Conservation (phyloP, 345 rosid species). For the Balakata baccata region DNA sequence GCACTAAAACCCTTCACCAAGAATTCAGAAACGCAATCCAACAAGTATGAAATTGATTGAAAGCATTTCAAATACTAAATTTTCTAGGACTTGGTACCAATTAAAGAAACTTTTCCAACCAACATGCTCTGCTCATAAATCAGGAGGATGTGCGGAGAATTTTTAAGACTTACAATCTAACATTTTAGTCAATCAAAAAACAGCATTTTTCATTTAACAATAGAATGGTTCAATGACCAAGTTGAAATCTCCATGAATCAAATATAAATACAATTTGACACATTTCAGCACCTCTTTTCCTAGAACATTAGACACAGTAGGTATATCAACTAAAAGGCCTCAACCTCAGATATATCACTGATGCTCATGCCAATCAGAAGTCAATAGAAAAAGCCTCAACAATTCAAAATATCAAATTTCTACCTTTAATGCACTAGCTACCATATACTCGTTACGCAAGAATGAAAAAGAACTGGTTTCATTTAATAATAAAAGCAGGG, state of each 20-base stretch:
- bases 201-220: neutral
- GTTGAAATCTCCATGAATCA: neutral
- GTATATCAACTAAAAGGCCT: neutral
- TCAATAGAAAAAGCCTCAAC: neutral
- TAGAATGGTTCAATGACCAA: neutral
- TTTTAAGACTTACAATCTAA: conserved; percentile 4
- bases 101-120: no score
- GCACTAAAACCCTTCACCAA: conserved; percentile 7
- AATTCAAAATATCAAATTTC: neutral
- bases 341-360: neutral
- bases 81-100: neutral
- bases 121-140: no score
- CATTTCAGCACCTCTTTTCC: neutral
- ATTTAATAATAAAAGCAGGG: conserved; percentile 23
- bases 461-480: conserved; percentile 16
- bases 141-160: no score
- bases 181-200: conserved; percentile 3
- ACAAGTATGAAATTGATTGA: neutral
- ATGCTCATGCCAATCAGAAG: neutral
- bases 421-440: conserved; percentile 11
- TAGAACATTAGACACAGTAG: neutral
- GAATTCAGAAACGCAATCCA: conserved; percentile 8
- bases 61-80: neutral
- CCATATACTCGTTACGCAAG: conserved; percentile 1
- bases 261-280: neutral